Percentiles rank a stretch among this genome's conserved stretches.
These are phyloP conservation scores for Neurospora pannonica DNA, from an alignment of 495 filamentous ascomycete genomes.

Conservation along the genomic window DNA sequence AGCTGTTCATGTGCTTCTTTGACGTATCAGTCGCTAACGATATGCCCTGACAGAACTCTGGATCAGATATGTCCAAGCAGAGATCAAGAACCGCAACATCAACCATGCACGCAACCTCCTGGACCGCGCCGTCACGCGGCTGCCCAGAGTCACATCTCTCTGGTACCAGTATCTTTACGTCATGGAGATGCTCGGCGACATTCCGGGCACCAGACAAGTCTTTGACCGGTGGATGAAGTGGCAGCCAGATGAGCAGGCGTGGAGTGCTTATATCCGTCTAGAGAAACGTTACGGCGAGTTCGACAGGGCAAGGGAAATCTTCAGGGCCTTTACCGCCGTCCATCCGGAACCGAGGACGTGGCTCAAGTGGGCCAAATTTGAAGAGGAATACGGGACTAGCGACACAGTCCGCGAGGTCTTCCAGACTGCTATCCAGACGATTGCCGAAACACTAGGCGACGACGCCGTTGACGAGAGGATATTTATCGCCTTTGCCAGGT, in stretches of 20 bases:
- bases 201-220: conserved; percentile 84
- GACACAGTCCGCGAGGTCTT: conserved; percentile 91
- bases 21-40: background rate
- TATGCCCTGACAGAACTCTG: conserved; percentile 23
- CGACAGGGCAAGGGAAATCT: conserved; percentile 74
- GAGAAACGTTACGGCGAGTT: conserved; percentile 93
- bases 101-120: conserved; percentile 93
- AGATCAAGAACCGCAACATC: conserved; percentile 95
- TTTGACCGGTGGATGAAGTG: conserved; percentile 98
- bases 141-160: conserved; percentile 85
- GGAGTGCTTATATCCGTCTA: conserved; percentile 91
- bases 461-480: conserved; percentile 95
- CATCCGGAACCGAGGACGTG: conserved; percentile 94
- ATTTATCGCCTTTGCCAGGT: conserved; percentile 87
- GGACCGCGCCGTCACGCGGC: conserved; percentile 86
- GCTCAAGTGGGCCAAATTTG: conserved; percentile 98
- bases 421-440: conserved; percentile 75
- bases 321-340: conserved; percentile 83
- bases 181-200: conserved; percentile 93
- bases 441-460: conserved; percentile 86
- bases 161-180: conserved; percentile 99
- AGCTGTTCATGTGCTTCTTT: background rate
- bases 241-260: conserved; percentile 93
- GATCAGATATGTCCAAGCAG: conserved; percentile 88
- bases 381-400: conserved; percentile 87